Evolutionary conservation across 2,329 filamentous ascomycete species (phyloP), one percentile per base, ranked within the genome.

Genomic region (Dendrostoma leiphaemia): DNA sequence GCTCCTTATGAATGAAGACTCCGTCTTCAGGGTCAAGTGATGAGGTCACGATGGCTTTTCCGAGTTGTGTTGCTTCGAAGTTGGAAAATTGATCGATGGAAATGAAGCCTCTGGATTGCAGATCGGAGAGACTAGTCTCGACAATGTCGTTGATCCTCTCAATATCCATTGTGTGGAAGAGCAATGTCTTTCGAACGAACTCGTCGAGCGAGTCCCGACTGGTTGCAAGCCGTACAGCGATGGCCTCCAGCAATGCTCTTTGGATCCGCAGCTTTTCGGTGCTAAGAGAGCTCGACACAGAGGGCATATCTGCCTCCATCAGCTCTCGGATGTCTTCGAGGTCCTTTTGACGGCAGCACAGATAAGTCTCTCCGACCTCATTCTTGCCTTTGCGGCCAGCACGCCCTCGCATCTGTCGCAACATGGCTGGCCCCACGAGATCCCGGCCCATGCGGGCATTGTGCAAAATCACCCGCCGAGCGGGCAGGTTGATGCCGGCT

Each of bases 371-470:
- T 2, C 89, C 89, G 44, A 89, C 74, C 48, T 89, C 86, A 52
- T 90, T 87, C 64, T 90, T 91, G 46, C 89, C 89, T 69, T 91
- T 91, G 51, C 89, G 80, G 6, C 89, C 89, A 19, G 89, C 89
- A 57, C 89, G 80, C 3, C 89, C 89, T 64, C 88, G 82, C 89
- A 91, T 92, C 69, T 92, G 89, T 46, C 88, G 82, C 68, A 92
- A 74, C 85, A 92, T 89, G 4, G 88, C 84, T 12, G 89, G 88
- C 0, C 87, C 88, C n/a, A 91, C 82, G 45, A 91, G 74, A 43
- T 91, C 87, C 49, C 85, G 79, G 0, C 89, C 89, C 86, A 91
- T 91, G 37, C 85, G 80, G 28, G 86, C 88, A 58, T 84, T 86
- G 64, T 90, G 88, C 24, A 90, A 76, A 55, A 92, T 90, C 1